These are phyloP conservation scores for Phylloporus sp. DNA, from an alignment of 768 basidiomycete genomes.

Conservation along the genomic window DNA sequence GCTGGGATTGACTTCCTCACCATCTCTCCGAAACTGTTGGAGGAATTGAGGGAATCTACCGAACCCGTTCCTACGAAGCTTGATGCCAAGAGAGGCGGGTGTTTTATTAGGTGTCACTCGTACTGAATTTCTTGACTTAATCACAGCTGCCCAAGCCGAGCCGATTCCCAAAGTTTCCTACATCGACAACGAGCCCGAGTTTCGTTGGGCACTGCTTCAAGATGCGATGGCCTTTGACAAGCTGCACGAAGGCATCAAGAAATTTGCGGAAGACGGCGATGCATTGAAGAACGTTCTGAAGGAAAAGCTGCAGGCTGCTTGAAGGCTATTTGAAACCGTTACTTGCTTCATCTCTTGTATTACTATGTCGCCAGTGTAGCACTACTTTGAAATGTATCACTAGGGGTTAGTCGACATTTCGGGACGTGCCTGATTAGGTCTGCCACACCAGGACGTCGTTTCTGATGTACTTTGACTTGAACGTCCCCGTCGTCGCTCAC, in stretches of 20 bases:
- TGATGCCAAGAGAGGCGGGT: slow-evolving; percentile 51
- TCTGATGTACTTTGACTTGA: slow-evolving; percentile 64
- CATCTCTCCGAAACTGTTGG: slow-evolving; percentile 82
- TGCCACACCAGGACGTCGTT: too few species aligned
- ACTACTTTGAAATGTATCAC: background rate
- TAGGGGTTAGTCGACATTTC: too few species aligned
- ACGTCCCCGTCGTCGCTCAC: slow-evolving; percentile 44
- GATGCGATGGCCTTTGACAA: slow-evolving; percentile 96
- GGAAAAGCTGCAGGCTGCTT: slow-evolving; percentile 43
- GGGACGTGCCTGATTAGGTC: too few species aligned
- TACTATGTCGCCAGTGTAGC: background rate
- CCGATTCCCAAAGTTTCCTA: slow-evolving; percentile 74
- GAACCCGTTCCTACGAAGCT: slow-evolving; percentile 80
- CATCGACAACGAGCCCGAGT: slow-evolving; percentile 87
- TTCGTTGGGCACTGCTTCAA: slow-evolving; percentile 86
- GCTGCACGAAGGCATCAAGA: slow-evolving; percentile 93
- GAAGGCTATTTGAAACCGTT: background rate
- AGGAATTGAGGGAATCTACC: slow-evolving; percentile 76
- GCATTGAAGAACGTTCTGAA: slow-evolving; percentile 77
- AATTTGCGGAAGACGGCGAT: slow-evolving; percentile 91
- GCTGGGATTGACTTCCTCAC: slow-evolving; percentile 96
- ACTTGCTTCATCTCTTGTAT: background rate
- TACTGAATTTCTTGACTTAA: background rate
- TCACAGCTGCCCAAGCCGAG: slow-evolving; percentile 50
- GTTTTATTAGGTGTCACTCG: slow-evolving; percentile 4